Evolutionary conservation across 345 rosid genomes (phyloP).

Genomic region (Streptanthus diversifolius): DNA sequence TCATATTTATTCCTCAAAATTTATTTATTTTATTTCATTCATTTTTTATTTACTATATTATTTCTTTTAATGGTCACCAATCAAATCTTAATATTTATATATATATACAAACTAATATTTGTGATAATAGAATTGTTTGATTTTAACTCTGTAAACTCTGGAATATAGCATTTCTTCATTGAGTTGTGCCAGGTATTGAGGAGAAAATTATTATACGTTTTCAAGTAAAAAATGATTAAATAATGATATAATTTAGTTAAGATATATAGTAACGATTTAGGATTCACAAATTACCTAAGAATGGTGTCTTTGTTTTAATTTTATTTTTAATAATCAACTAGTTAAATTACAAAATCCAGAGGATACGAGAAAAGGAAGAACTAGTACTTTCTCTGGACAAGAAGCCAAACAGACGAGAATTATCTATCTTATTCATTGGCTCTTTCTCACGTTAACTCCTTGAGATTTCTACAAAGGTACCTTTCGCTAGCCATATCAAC

Average conservation of each 20-base stretch:
- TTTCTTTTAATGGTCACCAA: no score
- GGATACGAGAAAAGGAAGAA: neutral
- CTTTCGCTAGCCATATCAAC: slow-evolving; percentile 90
- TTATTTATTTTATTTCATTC: no score
- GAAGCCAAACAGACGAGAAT: neutral
- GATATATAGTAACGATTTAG: no score
- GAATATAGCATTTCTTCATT: neutral
- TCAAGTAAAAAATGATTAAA: no score
- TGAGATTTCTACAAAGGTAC: slow-evolving; percentile 70
- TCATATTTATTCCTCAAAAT: no score
- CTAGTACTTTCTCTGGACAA: neutral
- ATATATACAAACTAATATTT: neutral
- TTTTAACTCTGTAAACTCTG: no score
- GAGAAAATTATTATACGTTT: neutral
- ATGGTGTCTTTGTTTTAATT: no score
- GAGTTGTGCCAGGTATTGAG: neutral
- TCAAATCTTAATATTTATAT: no score
- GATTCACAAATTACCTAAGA: neutral
- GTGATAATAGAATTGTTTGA: neutral
- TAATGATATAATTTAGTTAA: neutral
- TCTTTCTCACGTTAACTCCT: slow-evolving; percentile 41
- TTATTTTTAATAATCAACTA: neutral
- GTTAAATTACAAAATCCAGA: neutral
- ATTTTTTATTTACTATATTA: no score
- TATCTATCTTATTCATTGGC: neutral